Base-by-base conservation (phyloP, 768 basidiomycete genomes). In the Tylopilus balloui region DNA sequence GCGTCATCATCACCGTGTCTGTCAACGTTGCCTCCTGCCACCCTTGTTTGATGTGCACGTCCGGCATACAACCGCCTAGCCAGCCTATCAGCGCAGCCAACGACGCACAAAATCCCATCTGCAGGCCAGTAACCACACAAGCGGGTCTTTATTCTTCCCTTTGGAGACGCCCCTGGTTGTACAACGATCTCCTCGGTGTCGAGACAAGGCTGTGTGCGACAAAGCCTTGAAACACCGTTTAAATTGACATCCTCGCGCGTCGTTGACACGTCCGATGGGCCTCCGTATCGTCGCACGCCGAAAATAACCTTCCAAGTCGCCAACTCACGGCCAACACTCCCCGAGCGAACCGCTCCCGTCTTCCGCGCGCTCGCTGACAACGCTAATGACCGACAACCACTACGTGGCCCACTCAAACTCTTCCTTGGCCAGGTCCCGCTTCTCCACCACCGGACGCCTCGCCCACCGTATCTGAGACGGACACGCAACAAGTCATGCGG, bases 191-290 rank as follows among this genome's bases (percentile, higher is more conserved):
- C 56, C 56, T 61, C 54, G 50, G 49, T 57, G n/a, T 45, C 29
- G 32, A 40, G 21, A 52, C 39, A 50, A 53, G 19, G 48, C 59
- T 57, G 48, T 57, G 48, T 60, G 54, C 29, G 35, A 51, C 45
- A 47, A 47, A 15, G 10, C 40, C n/a, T 51, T 62, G 59, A 60
- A 60, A 60, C 60, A 15, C n/a, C n/a, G n/a, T 32, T 17, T 37
- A 42, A 42, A 8, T 3, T 52, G 54, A 48, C 49, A 47, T 15
- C 45, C 3, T 36, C 14, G 12, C 45, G 13, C 8, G 23, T 36
- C 45, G 36, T 45, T 50, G 53, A 50, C 52, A 54, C 13, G 5
- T 52, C 58, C 35, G 53, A 56, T 29, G 38, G n/a, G n/a, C 27
- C 4, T 36, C 27, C 56, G 46, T 42, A 37, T 55, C 38, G 11